These are phyloP conservation scores for Cercospora zeae-maydis DNA, from an alignment of 2,329 filamentous ascomycete genomes.

Conservation along the genomic window DNA sequence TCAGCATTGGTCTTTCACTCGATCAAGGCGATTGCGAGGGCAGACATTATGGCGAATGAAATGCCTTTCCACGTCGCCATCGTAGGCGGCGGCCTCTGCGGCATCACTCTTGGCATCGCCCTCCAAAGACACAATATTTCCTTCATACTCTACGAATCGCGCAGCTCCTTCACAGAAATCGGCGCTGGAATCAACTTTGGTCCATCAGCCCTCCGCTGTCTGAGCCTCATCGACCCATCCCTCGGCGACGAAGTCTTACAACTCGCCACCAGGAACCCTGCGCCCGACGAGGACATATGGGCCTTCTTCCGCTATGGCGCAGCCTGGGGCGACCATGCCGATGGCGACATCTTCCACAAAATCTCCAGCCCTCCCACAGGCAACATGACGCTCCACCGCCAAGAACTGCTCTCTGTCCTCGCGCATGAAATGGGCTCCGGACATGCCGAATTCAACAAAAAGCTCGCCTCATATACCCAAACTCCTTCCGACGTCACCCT, in stretches of 20 bases:
- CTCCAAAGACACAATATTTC: constrained; percentile 40
- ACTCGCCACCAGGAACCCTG: constrained; percentile 40
- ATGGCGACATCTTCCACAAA: constrained; percentile 30
- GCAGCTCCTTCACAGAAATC: constrained; percentile 54
- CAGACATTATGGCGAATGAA: background rate
- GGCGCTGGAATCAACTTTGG: constrained; percentile 57
- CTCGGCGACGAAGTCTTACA: constrained; percentile 34
- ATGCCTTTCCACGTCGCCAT: constrained; percentile 44
- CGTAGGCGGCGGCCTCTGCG: constrained; percentile 58
- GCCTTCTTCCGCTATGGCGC: constrained; percentile 42
- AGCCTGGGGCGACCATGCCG: constrained; percentile 16
- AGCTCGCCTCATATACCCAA: constrained; percentile 14
- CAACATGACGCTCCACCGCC: constrained; percentile 37
- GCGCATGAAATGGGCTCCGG: constrained; percentile 38
- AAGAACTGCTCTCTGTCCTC: constrained; percentile 42
- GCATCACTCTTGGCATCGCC: constrained; percentile 53
- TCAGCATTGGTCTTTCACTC: background rate
- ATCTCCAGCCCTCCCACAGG: constrained; percentile 31
- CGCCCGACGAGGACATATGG: constrained; percentile 38
- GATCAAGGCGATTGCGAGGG: background rate
- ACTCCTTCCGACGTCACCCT: constrained; percentile 30
- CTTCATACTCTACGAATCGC: constrained; percentile 38
- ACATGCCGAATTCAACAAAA: constrained; percentile 22
- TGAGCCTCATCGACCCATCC: constrained; percentile 69
- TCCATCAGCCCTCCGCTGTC: constrained; percentile 81